Percentiles rank a stretch among this genome's conserved stretches.
phyloP scores from a whole-genome alignment of 257 asterid genomes.

The Anisodus tanguticus region DNA sequence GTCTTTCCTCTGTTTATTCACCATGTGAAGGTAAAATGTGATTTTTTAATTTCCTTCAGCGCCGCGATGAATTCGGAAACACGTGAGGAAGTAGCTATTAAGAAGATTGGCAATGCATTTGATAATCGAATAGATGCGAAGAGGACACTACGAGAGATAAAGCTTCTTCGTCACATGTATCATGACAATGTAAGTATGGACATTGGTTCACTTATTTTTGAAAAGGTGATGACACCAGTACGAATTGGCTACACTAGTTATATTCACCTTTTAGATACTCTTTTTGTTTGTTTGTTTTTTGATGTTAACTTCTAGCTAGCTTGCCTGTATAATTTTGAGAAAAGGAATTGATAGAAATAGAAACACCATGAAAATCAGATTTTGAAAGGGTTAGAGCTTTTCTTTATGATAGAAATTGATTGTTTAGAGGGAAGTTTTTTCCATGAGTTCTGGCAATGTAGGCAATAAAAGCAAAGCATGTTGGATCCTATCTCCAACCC shows the following conservation, averaged over 20 bases:
- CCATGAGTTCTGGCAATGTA: neutral
- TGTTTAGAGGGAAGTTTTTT: neutral
- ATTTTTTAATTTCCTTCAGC: slow-evolving; percentile 47
- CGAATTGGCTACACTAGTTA: neutral
- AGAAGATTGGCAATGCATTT: slow-evolving; percentile 98
- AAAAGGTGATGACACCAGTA: slow-evolving; percentile 7
- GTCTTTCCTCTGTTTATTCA: neutral
- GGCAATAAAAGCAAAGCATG: neutral
- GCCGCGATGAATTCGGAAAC: slow-evolving; percentile 96
- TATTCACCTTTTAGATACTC: neutral
- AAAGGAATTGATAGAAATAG: neutral
- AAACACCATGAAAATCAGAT: neutral
- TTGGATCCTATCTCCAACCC: neutral
- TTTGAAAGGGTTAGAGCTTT: neutral
- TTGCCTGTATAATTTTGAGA: neutral
- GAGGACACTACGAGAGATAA: slow-evolving; percentile 90
- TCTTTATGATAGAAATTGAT: slow-evolving; percentile 6
- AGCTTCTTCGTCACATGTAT: slow-evolving; percentile 91
- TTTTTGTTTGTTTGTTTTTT: neutral
- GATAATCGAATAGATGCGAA: slow-evolving; percentile 94
- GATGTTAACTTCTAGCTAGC: neutral
- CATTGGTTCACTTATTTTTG: neutral
- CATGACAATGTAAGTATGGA: slow-evolving; percentile 74
- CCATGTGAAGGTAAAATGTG: slow-evolving; percentile 33
- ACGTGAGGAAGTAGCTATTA: slow-evolving; percentile 93